Conservation (phyloP, 306 rosid genomes). For the Aeschynomene evenia region DNA sequence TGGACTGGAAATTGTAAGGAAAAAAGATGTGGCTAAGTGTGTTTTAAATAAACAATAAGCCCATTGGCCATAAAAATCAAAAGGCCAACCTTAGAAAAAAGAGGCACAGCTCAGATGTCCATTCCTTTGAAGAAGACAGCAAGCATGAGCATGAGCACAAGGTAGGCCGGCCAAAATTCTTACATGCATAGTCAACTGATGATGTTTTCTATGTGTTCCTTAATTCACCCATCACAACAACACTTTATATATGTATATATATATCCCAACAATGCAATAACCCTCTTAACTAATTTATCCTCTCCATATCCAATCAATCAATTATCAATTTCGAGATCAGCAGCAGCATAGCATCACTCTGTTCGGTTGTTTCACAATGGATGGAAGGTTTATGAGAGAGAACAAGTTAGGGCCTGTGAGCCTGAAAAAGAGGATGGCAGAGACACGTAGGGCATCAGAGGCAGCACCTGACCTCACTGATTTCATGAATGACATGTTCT, state of each 20-base stretch:
- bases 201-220: conserved; percentile 37
- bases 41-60: not conserved
- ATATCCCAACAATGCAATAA: too few relatives aligned
- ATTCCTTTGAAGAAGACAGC: conserved; percentile 42
- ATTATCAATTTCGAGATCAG: too few relatives aligned
- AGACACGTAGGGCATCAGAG: conserved; percentile 26
- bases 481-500: conserved; percentile 87
- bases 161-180: conserved; percentile 42
- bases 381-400: conserved; percentile 33
- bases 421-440: conserved; percentile 41
- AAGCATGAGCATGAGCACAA: not conserved
- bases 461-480: conserved; percentile 68
- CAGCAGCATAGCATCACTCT: too few relatives aligned
- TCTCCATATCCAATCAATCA: not conserved
- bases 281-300: not conserved
- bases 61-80: too few relatives aligned
- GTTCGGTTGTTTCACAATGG: conserved; percentile 25
- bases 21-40: too few relatives aligned
- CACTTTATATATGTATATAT: too few relatives aligned
- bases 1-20: too few relatives aligned
- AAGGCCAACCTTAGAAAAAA: too few relatives aligned
- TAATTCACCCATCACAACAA: not conserved
- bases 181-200: conserved; percentile 21
- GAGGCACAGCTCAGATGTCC: too few relatives aligned
- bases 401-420: conserved; percentile 36